Percentiles rank a stretch among this genome's conserved stretches.
Evolutionary conservation across 2,329 filamentous ascomycete species (phyloP).

Genomic region (Colletotrichum chrysophilum): DNA sequence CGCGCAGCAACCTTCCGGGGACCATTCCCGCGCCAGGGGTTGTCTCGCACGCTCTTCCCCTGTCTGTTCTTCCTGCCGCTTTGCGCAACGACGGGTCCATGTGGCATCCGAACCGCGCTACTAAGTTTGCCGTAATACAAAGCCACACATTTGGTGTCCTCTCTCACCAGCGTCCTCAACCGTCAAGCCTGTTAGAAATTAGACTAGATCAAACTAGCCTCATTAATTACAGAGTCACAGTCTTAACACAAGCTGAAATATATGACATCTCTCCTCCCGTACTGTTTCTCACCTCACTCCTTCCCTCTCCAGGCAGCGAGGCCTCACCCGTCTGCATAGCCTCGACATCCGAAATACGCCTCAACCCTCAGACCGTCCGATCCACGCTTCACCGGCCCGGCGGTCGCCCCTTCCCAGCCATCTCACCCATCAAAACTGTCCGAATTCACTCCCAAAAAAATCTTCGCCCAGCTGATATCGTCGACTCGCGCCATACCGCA

Average conservation of each 20-base stretch:
- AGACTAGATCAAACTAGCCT: not conserved
- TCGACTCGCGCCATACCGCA: not conserved
- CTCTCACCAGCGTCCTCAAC: not conserved
- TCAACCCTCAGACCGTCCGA: slow-evolving; percentile 11
- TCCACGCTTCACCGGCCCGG: not conserved
- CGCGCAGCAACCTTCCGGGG: not conserved
- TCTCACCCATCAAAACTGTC: not conserved
- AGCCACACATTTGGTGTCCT: not conserved
- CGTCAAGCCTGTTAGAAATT: not conserved
- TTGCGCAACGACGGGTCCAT: slow-evolving; percentile 1
- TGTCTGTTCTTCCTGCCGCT: not conserved
- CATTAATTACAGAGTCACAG: not conserved
- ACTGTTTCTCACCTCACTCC: not conserved
- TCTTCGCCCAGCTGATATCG: not conserved
- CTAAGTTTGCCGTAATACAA: not conserved
- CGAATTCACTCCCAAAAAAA: not conserved
- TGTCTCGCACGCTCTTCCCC: not conserved
- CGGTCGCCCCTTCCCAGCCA: not conserved
- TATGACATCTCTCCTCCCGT: not conserved
- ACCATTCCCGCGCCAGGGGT: not conserved
- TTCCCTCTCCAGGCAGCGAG: not conserved
- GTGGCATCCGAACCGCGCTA: not conserved
- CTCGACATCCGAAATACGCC: not conserved
- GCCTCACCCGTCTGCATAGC: not conserved
- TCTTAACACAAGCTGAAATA: not conserved